Base-by-base conservation (phyloP, 306 rosid species). In the Pachyrhizus erosus region DNA sequence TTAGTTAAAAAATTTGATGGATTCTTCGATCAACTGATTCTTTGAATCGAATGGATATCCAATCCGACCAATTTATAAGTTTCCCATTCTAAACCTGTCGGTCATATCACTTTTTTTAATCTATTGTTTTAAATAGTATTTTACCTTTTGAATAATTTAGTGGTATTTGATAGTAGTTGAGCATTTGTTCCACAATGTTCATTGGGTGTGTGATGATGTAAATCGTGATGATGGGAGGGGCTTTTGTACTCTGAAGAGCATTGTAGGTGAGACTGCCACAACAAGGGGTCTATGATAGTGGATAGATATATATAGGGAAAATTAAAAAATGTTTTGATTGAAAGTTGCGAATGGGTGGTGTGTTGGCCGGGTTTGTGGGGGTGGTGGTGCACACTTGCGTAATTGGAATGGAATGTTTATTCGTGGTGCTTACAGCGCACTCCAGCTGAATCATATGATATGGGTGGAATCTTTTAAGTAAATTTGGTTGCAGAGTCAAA, bases 351-450 rank as follows among this genome's bases (percentile, higher is more conserved):
- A 55, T 75, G 24, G 18, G 65, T 73, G 66, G 37, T 26, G 66
- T 58, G 68, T 61, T 61, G 39, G 80, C 52, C 60, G 9, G 48
- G 67, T 46, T 60, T 34, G 7, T n/a, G 43, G 54, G 23, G 48
- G 57, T 65, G 69, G 69, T 20, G 40, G 71, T 75, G 64, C 52
- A 18, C 45, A 46, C 23, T 27, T 54, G 62, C 27, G 40, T 42
- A 75, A 66, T 54, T 66, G 55, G 61, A 75, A 80, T 52, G 55
- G 57, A 39, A 23, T 39, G 60, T 52, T 74, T 12, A 48, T 21
- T 31, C 11, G 62, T 71, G 84, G 84, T 21, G 27, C 51, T 27
- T 14, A 58, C 65, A 55, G 72, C 64, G 20, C 61, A 71, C n/a
- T n/a, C n/a, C n/a, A n/a, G n/a, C n/a, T n/a, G n/a, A n/a, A n/a